phyloP scores from a whole-genome alignment of 2,329 filamentous ascomycete species.

The Rutstroemia sp. region DNA sequence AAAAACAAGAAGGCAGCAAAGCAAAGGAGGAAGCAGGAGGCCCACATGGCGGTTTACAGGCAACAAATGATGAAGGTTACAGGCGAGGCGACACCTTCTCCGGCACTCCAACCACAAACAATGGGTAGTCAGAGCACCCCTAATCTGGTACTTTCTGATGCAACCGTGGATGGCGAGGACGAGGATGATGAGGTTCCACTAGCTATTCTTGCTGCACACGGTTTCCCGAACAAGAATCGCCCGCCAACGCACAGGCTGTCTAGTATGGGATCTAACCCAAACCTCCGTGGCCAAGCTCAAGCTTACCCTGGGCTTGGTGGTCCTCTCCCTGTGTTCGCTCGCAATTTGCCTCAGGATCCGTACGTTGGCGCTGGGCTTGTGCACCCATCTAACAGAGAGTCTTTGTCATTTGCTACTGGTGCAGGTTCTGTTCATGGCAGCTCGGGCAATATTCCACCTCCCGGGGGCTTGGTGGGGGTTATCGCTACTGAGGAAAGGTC shows the following conservation, averaged over 20 bases:
- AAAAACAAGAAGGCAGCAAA: constrained; percentile 65
- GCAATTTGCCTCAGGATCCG: constrained; percentile 75
- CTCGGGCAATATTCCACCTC: constrained; percentile 38
- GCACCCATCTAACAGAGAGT: constrained; percentile 65
- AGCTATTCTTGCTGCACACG: constrained; percentile 80
- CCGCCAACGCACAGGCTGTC: constrained; percentile 53
- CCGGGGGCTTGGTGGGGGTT: constrained; percentile 77
- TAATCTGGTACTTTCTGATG: constrained; percentile 38
- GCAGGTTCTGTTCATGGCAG: constrained; percentile 36
- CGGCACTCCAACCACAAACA: constrained; percentile 42
- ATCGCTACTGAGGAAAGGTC: constrained; percentile 81
- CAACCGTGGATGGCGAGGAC: constrained; percentile 50
- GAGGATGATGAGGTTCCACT: constrained; percentile 85
- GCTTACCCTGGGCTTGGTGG: constrained; percentile 42
- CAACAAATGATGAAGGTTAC: constrained; percentile 98
- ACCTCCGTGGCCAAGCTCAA: constrained; percentile 54
- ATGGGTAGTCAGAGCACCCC: constrained; percentile 56
- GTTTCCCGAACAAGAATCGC: constrained; percentile 72
- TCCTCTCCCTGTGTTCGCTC: constrained; percentile 70
- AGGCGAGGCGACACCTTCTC: constrained; percentile 54
- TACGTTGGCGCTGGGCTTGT: constrained; percentile 75
- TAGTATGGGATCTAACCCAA: constrained; percentile 60
- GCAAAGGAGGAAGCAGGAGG: constrained; percentile 81
- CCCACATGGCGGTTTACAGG: constrained; percentile 80
- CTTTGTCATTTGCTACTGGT: constrained; percentile 61